phyloP scores from a whole-genome alignment of 306 rosid genomes.

The Macrotyloma uniflorum region DNA sequence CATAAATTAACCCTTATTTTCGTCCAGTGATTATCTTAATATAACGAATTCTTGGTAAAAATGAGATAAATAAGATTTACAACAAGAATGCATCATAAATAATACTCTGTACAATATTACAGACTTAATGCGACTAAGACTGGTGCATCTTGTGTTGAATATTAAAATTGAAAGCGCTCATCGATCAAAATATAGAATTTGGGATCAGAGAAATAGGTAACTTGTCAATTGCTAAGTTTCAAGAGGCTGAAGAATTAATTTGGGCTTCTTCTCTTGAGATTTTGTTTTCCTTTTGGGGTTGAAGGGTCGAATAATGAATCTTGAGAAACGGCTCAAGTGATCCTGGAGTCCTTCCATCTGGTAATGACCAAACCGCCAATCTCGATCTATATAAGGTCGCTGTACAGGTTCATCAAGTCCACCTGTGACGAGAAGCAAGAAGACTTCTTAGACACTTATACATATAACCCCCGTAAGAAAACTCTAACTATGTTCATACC shows the following conservation, averaged over 20 bases:
- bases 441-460: constrained; percentile 7
- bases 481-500: not conserved
- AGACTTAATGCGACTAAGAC: not conserved
- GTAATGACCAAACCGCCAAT: constrained; percentile 96
- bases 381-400: constrained; percentile 71
- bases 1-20: not conserved
- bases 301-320: constrained; percentile 57
- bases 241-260: constrained; percentile 66
- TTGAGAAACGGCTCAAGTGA: constrained; percentile 66
- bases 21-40: not conserved
- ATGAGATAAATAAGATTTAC: not conserved
- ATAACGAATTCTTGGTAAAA: not conserved
- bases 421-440: constrained; percentile 53
- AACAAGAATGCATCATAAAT: not conserved
- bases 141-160: not conserved
- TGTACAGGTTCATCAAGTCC: constrained; percentile 87
- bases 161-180: not conserved
- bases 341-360: constrained; percentile 96
- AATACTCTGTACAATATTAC: not conserved
- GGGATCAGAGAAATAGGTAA: not conserved
- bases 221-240: constrained; percentile 41
- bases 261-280: constrained; percentile 46
- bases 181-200: constrained; percentile 1
- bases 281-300: constrained; percentile 48
- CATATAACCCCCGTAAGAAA: constrained; percentile 3